Conservation (phyloP, 768 basidiomycete species). For the Lyophyllum atratum region DNA sequence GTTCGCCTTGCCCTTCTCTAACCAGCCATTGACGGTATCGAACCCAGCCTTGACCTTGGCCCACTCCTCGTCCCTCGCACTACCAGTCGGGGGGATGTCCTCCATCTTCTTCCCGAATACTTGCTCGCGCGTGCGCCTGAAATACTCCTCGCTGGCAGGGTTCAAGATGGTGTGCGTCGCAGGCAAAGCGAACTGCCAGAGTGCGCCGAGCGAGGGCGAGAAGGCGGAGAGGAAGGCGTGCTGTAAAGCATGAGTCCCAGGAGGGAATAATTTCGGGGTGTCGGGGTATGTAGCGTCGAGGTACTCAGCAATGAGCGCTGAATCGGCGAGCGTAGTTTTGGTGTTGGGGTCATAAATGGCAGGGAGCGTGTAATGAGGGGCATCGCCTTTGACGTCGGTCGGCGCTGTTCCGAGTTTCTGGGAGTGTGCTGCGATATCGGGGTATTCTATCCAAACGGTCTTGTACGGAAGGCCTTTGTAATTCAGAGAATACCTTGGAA, state of each 20-base stretch:
- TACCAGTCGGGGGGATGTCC: constrained; percentile 25
- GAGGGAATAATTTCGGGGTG: constrained; percentile 29
- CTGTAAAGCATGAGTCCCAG: constrained; percentile 19
- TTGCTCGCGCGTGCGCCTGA: constrained; percentile 28
- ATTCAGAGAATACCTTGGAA: constrained; percentile 16
- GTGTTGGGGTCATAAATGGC: constrained; percentile 37
- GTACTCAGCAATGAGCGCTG: constrained; percentile 38
- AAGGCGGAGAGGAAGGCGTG: constrained; percentile 9
- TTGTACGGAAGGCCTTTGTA: constrained; percentile 32
- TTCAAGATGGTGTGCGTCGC: constrained; percentile 23
- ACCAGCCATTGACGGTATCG: constrained; percentile 28
- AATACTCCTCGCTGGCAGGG: constrained; percentile 32
- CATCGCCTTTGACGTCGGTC: constrained; percentile 24
- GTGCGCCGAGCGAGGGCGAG: not conserved
- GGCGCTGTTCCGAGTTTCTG: constrained; percentile 30
- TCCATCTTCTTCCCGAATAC: constrained; percentile 30
- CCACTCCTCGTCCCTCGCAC: constrained; percentile 31
- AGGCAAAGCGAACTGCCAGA: constrained; percentile 19
- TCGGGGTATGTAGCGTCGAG: constrained; percentile 39
- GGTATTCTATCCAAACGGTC: constrained; percentile 37
- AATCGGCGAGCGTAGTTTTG: constrained; percentile 30
- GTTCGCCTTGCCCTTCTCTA: constrained; percentile 22
- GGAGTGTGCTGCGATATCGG: constrained; percentile 32
- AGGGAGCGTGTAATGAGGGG: constrained; percentile 34
- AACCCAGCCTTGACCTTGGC: constrained; percentile 34